Evolutionary conservation across 495 filamentous ascomycete genomes (phyloP).

Genomic region (Paragyromitra xinjiangensis): DNA sequence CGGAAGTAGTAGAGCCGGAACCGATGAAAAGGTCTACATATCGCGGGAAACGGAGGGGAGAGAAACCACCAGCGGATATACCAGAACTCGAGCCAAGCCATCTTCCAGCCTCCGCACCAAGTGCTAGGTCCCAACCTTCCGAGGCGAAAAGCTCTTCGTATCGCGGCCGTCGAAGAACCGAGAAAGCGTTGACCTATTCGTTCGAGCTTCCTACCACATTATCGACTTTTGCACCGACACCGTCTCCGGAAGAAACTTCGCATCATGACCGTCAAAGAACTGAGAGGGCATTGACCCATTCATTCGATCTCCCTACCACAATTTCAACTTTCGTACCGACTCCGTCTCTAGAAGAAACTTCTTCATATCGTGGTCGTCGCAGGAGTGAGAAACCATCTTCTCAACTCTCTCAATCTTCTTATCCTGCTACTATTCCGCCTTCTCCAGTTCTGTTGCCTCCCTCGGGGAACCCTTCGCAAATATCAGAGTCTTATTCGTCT

Average conservation of each 20-base stretch:
- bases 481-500: not conserved
- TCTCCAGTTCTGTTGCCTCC: not conserved
- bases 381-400: not conserved
- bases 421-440: not conserved
- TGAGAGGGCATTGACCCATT: not conserved
- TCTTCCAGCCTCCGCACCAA: not conserved
- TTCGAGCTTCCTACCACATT: not conserved
- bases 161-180: not conserved
- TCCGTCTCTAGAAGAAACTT: not conserved
- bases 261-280: not conserved
- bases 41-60: not conserved
- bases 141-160: not conserved
- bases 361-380: not conserved
- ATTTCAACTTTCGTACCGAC: constrained; percentile 16
- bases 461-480: not conserved
- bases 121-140: not conserved
- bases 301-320: not conserved
- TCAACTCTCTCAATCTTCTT: not conserved
- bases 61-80: not conserved
- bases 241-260: not conserved
- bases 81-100: not conserved
- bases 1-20: not conserved
- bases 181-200: not conserved
- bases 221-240: constrained; percentile 9
- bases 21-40: not conserved